Evolutionary conservation across 148 eudicot genomes (phyloP).

Genomic region (Nyssa sinensis): DNA sequence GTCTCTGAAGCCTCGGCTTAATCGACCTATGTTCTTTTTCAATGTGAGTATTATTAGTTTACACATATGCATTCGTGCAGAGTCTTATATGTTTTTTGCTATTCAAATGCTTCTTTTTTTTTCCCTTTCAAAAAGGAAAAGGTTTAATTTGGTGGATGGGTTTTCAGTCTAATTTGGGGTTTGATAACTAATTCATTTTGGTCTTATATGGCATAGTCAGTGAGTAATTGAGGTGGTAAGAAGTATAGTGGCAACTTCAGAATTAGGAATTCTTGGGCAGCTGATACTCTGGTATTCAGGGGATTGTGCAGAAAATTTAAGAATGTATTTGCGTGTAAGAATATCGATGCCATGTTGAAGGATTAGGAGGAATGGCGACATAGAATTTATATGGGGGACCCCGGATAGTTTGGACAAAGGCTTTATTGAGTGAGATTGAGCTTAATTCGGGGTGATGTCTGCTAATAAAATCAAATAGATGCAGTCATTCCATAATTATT

Average conservation of each 20-base stretch:
- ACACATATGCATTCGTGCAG: not conserved
- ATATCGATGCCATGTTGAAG: not conserved
- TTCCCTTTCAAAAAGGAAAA: no score
- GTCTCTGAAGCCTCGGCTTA: not conserved
- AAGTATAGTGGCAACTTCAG: not conserved
- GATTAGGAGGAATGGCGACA: no score
- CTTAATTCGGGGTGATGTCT: no score
- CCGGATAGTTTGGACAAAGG: no score
- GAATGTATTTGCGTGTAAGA: not conserved
- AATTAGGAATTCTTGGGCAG: not conserved
- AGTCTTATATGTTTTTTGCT: not conserved
- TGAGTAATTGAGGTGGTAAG: not conserved
- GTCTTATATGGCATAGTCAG: not conserved
- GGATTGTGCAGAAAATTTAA: not conserved
- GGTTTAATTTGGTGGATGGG: no score
- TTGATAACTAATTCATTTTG: not conserved
- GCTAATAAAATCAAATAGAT: no score
- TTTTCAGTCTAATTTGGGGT: not conserved
- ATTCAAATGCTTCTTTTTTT: no score
- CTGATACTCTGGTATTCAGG: not conserved
- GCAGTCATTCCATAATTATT: no score
- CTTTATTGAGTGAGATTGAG: no score
- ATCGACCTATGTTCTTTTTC: not conserved
- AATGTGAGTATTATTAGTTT: not conserved
- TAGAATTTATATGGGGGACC: no score